Base-by-base conservation (phyloP, 73 alveolate species). In the Paramecium biaurelia region DNA sequence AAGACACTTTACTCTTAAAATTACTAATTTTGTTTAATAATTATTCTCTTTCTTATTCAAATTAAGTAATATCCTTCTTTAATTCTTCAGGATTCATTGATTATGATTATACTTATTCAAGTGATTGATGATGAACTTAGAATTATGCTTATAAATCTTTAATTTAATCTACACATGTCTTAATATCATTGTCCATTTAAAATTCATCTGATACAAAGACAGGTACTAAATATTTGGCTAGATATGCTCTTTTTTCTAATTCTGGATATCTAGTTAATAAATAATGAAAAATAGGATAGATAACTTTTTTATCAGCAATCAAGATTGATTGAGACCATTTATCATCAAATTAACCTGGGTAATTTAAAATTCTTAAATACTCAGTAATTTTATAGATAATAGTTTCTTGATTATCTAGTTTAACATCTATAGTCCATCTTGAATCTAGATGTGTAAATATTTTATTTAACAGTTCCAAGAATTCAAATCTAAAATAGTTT, bases 31-130 rank as follows among this genome's bases (percentile, higher is more conserved):
- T 96, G 26, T 97, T 90, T 42, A 97, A 76, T 85, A 97, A 95
- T 86, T 97, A 96, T 70, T 96, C 98, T 92, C 97, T 97, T 85
- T 97, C 99, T 30, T 95, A 95, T 93, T 97, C 99, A n/a, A 95
- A 94, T 92, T 97, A 95, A n/a, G 95, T 76, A 26, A 97, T 96
- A 68, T 96, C 99, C 87, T 96, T 96, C 93, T 97, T 97, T 63
- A 97, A 90, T 72, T 97, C 99, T 30, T 93, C 97, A 15, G 98
- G 98, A 92, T 97, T 92, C 97, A 96, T 96, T 5, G 98, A 95
- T 85, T 97, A 97, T 59, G 87, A 76, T 28, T 42, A 87, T 9
- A 56, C 57, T 23, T 86, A 53, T 24, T 87, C 70, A 12, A 68
- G 26, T 68, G 67, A 59, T 70, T 95, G 93, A 79, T 97, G 98